Evolutionary conservation across 2,329 filamentous ascomycete species (phyloP).

Genomic region (Phaeosphaeriaceae sp.): DNA sequence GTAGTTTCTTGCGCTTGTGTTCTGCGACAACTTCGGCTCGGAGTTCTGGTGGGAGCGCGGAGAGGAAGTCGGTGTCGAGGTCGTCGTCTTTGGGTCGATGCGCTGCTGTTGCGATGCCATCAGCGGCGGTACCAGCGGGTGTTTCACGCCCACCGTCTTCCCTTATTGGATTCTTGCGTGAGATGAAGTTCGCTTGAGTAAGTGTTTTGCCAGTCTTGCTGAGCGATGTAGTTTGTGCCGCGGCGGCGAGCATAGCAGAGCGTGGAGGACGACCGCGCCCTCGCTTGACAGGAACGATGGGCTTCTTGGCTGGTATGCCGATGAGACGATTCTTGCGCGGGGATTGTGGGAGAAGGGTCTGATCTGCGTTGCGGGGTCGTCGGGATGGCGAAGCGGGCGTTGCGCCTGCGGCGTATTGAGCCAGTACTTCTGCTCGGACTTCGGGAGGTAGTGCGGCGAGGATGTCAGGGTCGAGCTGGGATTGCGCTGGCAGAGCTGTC

Average conservation of each 20-base stretch:
- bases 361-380: constrained; percentile 44
- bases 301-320: constrained; percentile 58
- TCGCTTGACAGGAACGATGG: constrained; percentile 69
- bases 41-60: constrained; percentile 77
- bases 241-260: constrained; percentile 51
- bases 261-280: constrained; percentile 60
- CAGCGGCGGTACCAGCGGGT: constrained; percentile 20
- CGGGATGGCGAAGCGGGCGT: constrained; percentile 38
- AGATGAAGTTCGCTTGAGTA: constrained; percentile 77
- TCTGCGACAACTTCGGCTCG: constrained; percentile 75
- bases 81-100: constrained; percentile 29
- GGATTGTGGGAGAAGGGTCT: constrained; percentile 47
- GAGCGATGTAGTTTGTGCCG: constrained; percentile 58
- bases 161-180: constrained; percentile 38
- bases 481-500: constrained; percentile 64
- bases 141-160: constrained; percentile 17
- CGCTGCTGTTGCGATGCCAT: constrained; percentile 35
- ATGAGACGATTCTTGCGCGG: constrained; percentile 62
- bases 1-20: constrained; percentile 56
- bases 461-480: constrained; percentile 84
- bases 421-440: constrained; percentile 82
- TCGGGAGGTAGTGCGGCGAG: constrained; percentile 85
- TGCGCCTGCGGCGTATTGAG: constrained; percentile 63
- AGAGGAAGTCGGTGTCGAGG: constrained; percentile 70
- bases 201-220: constrained; percentile 52